Base-by-base conservation (phyloP, 805 yeast species). In the Lipomyces sp. region DNA sequence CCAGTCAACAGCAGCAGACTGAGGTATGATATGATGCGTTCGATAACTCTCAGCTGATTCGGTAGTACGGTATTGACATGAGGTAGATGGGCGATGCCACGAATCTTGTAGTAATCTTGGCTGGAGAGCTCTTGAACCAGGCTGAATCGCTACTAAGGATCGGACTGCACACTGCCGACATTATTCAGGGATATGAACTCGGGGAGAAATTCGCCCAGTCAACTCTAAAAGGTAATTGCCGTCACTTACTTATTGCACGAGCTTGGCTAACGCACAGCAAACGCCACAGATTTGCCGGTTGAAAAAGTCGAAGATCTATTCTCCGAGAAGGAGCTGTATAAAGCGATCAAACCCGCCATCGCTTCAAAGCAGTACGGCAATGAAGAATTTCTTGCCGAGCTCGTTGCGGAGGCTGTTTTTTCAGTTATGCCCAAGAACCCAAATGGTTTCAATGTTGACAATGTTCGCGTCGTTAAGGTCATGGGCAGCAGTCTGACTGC, bases 1-100 rank as follows among this genome's bases (percentile, higher is more conserved):
- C 98, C 19, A 82, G 95, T 13, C 86, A 91, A 67, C 98, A 93
- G 73, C 98, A 93, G 72, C 96, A 93, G 68, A 79, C 81, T 61
- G 98, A 91, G 58, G 63, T 59, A 49, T 33, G 11, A 26, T 18
- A 14, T 37, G 22, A 19, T 26, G 13, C 14, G 33, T 26, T 4
- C 32, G 11, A 18, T 13, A 13, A 23, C n/a, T n/a, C n/a, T n/a
- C n/a, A n/a, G n/a, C n/a, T n/a, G n/a, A n/a, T n/a, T n/a, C n/a
- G n/a, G n/a, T n/a, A n/a, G n/a, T n/a, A n/a, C n/a, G n/a, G n/a
- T n/a, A 33, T 33, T 33, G 36, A 33, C 18, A n/a, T 7, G 13
- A 37, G 4, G 24, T 29, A 58, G 74, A 85, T 91, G 88, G 98
- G 98, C 54, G 98, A 93, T 70, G 87, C 86, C 63, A 86, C 97